Conservation (phyloP, 768 basidiomycete genomes). For the Tylopilus sp. region DNA sequence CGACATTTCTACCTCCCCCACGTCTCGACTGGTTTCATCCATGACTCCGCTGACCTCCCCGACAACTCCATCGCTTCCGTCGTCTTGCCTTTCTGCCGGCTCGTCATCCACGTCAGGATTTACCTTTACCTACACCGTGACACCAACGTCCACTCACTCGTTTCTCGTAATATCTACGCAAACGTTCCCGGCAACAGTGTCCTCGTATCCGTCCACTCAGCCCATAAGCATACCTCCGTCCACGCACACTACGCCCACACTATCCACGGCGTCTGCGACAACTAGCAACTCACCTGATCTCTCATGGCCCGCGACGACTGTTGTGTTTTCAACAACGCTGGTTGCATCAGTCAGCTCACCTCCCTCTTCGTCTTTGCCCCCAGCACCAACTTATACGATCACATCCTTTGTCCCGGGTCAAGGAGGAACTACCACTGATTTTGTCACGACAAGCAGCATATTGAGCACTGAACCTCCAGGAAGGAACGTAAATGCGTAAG, state of each 20-base stretch:
- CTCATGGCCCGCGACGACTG: constrained; percentile 4
- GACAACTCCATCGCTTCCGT: neutral
- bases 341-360: constrained; percentile 1
- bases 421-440: constrained; percentile 13
- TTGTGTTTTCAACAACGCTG: constrained; percentile 17
- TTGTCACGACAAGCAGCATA: constrained; percentile 18
- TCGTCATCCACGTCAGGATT: neutral
- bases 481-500: constrained; percentile 15
- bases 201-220: neutral
- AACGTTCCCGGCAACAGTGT: neutral
- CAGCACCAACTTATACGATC: constrained; percentile 20
- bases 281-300: neutral
- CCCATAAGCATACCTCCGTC: neutral
- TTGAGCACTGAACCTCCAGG: constrained; percentile 23
- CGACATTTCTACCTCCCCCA: constrained; percentile 4
- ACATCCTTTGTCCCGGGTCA: constrained; percentile 16
- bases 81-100: neutral
- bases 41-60: neutral
- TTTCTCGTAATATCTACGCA: neutral
- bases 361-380: neutral
- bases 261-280: neutral
- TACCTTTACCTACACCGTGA: neutral
- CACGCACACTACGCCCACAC: neutral
- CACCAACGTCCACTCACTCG: neutral
- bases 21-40: neutral